phyloP scores from a whole-genome alignment of 139 green algal species.

The Chlorella sp. region DNA sequence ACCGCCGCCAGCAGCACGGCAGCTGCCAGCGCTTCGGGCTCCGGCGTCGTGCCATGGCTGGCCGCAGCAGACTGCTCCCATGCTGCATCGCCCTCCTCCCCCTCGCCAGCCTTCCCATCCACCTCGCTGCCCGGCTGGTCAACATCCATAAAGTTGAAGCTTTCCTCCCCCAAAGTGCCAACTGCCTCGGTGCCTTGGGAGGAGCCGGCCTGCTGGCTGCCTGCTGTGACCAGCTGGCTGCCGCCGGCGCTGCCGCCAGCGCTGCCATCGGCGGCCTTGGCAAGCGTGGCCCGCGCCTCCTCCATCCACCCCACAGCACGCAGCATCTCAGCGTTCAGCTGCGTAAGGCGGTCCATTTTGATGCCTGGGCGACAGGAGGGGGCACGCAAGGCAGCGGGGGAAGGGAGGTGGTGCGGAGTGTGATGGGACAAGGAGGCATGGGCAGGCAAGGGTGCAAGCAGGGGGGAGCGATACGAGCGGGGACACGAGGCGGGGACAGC shows the following conservation, averaged over 20 bases:
- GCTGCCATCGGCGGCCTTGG: not conserved
- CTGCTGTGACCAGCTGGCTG: not conserved
- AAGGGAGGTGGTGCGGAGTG: no score
- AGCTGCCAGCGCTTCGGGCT: not conserved
- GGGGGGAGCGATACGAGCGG: no score
- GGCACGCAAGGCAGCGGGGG: no score
- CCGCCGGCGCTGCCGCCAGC: not conserved
- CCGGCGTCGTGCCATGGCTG: not conserved
- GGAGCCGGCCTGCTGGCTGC: not conserved
- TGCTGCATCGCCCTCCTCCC: not conserved
- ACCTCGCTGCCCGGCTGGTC: not conserved
- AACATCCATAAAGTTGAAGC: not conserved
- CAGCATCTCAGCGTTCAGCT: conserved; percentile 30
- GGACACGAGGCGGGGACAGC: no score
- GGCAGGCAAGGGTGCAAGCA: no score
- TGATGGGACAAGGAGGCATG: no score
- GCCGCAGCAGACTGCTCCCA: not conserved
- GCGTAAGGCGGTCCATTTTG: conserved; percentile 46
- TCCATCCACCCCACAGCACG: conserved; percentile 39
- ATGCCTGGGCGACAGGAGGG: conserved; percentile 4
- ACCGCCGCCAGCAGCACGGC: not conserved
- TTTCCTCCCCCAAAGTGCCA: not conserved
- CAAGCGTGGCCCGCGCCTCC: not conserved
- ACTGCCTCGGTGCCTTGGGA: not conserved
- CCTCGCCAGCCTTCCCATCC: not conserved